Evolutionary conservation across 257 asterid species (phyloP).

Genomic region (Asclepias syriaca): DNA sequence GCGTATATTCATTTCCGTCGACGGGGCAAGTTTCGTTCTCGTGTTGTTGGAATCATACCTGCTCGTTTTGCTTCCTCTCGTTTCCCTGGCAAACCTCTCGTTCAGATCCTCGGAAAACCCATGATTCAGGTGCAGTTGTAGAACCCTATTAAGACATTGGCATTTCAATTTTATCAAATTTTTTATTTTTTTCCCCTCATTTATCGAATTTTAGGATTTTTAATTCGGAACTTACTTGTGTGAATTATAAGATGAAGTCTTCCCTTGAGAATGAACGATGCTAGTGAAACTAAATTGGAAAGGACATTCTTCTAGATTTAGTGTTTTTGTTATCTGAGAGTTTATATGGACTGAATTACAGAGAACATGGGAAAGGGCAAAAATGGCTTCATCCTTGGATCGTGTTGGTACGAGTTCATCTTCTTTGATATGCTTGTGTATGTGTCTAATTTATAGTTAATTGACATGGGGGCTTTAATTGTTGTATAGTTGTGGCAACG

Average conservation of each 20-base stretch:
- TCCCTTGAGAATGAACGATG: background rate
- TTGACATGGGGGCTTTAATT: constrained; percentile 16
- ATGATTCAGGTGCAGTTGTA: constrained; percentile 71
- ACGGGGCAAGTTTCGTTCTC: constrained; percentile 55
- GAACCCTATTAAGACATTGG: background rate
- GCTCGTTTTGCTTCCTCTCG: constrained; percentile 94
- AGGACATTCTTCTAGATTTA: background rate
- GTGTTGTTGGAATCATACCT: constrained; percentile 88
- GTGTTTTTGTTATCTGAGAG: background rate
- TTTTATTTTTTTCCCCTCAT: background rate
- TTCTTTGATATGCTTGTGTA: background rate
- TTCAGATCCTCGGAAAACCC: constrained; percentile 81
- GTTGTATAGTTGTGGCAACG: constrained; percentile 72
- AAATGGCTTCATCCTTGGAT: constrained; percentile 67
- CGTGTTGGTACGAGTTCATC: constrained; percentile 49
- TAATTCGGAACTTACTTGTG: background rate
- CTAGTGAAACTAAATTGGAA: background rate
- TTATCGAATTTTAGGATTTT: background rate
- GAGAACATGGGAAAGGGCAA: constrained; percentile 97
- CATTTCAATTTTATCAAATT: background rate
- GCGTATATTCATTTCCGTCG: constrained; percentile 47
- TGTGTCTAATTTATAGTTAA: background rate
- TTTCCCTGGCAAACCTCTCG: constrained; percentile 84
- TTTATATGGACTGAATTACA: constrained; percentile 27
- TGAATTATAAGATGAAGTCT: background rate